A percentile compares a stretch with the other conserved stretches of the same genome.
These are phyloP conservation scores for Colletotrichum sublineola DNA, from an alignment of 2,329 filamentous ascomycete species.

Conservation along the genomic window DNA sequence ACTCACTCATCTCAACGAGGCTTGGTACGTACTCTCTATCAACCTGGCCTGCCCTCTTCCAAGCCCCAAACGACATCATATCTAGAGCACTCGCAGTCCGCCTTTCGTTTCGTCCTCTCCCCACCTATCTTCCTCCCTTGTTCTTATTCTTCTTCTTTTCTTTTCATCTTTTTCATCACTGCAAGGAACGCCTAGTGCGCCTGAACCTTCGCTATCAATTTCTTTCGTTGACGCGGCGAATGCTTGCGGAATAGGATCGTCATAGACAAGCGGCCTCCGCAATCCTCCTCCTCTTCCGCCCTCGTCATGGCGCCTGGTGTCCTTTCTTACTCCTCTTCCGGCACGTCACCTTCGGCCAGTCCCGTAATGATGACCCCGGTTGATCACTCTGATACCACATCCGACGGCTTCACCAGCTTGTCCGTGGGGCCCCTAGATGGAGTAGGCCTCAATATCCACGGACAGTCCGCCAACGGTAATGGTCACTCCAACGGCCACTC, in stretches of 20 bases:
- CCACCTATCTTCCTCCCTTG: not conserved
- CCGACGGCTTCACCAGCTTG: constrained; percentile 41
- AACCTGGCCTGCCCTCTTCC: constrained; percentile 36
- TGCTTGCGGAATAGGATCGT: constrained; percentile 31
- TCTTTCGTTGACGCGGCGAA: constrained; percentile 39
- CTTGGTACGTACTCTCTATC: constrained; percentile 41
- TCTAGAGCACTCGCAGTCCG: constrained; percentile 37
- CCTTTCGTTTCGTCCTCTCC: constrained; percentile 35
- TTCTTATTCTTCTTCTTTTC: not conserved
- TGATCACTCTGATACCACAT: constrained; percentile 41
- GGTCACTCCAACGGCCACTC: constrained; percentile 43
- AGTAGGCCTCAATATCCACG: constrained; percentile 34
- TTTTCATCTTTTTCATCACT: constrained; percentile 3
- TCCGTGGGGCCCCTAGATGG: constrained; percentile 42
- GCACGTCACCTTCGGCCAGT: constrained; percentile 43
- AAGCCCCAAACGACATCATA: constrained; percentile 23
- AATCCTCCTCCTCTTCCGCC: constrained; percentile 21
- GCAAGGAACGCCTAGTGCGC: constrained; percentile 40
- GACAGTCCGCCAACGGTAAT: constrained; percentile 38
- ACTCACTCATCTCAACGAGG: constrained; percentile 43
- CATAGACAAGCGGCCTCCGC: constrained; percentile 38
- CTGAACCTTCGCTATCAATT: constrained; percentile 35
- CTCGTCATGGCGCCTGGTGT: constrained; percentile 42
- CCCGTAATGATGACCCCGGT: constrained; percentile 43
- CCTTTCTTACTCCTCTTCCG: constrained; percentile 42